phyloP scores from a whole-genome alignment of 768 basidiomycete species.

The Lactarius sp. region DNA sequence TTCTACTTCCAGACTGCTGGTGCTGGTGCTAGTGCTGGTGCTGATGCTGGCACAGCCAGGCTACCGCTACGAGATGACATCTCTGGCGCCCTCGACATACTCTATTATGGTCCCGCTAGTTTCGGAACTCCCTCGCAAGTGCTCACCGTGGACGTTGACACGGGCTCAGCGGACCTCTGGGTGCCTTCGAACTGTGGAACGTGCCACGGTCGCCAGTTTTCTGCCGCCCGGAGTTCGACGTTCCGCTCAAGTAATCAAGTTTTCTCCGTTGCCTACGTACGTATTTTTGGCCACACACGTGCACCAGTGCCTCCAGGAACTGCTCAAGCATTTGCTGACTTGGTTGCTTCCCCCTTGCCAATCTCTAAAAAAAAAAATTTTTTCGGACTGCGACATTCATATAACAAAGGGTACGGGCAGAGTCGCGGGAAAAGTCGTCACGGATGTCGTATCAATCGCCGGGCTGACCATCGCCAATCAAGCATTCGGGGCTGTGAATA shows the following conservation, averaged over 20 bases:
- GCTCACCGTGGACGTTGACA: constrained; percentile 59
- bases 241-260: constrained; percentile 32
- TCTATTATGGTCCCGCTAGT: constrained; percentile 45
- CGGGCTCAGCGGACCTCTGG: constrained; percentile 68
- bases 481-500: constrained; percentile 50
- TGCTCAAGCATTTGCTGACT: neutral
- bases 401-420: constrained; percentile 45
- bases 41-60: neutral
- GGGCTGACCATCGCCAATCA: constrained; percentile 43
- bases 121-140: constrained; percentile 54
- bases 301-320: neutral
- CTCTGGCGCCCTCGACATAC: constrained; percentile 37
- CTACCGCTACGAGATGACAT: constrained; percentile 39
- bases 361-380: neutral
- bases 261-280: constrained; percentile 46
- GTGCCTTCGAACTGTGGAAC: constrained; percentile 37
- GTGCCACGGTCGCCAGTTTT: constrained; percentile 40
- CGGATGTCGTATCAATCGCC: constrained; percentile 49
- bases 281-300: constrained; percentile 14
- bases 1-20: neutral
- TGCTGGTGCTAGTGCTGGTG: neutral
- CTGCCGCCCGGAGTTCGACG: constrained; percentile 39
- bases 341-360: neutral
- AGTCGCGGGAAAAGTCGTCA: constrained; percentile 45
- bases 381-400: neutral